phyloP scores from a whole-genome alignment of 208 protist species.

The Vickermania spadyakhi region DNA sequence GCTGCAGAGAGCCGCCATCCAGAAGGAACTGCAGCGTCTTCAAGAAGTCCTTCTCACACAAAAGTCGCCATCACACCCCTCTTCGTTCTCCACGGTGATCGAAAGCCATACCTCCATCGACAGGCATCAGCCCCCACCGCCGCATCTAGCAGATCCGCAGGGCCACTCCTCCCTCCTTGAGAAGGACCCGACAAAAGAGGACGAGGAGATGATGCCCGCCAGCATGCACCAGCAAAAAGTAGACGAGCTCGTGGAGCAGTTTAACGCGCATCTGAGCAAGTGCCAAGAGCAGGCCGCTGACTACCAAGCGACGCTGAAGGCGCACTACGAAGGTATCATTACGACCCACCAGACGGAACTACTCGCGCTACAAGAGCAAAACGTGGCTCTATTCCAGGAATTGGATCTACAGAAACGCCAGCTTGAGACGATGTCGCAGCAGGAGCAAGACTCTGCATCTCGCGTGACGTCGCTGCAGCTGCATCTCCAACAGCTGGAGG shows the following conservation, averaged over 20 bases:
- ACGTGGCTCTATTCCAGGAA: background rate
- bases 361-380: background rate
- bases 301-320: background rate
- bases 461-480: background rate
- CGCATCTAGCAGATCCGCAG: no score
- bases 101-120: no score
- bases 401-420: background rate
- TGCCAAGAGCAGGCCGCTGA: background rate
- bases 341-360: background rate
- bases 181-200: no score
- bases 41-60: no score
- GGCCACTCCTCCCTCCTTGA: no score
- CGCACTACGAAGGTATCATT: background rate
- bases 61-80: no score
- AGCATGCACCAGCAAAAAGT: background rate
- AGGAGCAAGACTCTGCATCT: no score
- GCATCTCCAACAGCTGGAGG: background rate
- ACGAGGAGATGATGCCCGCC: no score
- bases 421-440: background rate
- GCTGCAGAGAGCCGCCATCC: no score
- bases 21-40: no score
- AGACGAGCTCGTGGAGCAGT: background rate
- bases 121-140: no score
- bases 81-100: no score
- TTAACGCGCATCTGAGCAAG: background rate